Conservation (phyloP, 2,329 filamentous ascomycete species). For the Colletotrichum sojae region DNA sequence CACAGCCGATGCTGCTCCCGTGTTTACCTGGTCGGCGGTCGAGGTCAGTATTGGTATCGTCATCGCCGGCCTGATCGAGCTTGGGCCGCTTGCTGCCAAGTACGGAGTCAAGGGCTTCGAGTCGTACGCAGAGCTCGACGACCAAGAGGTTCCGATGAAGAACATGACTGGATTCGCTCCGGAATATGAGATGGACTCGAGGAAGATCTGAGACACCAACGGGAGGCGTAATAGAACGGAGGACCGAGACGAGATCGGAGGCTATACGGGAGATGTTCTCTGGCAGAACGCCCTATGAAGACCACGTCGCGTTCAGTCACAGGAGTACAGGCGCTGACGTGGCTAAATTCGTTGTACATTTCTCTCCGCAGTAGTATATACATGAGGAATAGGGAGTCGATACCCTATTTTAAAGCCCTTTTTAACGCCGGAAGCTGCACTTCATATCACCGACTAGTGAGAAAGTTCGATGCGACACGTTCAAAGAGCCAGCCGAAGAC, state of each 20-base stretch:
- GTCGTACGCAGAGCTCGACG: neutral
- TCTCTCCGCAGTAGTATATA: no score
- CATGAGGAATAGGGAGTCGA: no score
- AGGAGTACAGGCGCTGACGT: neutral
- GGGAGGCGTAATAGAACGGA: no score
- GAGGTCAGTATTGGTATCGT: conserved; percentile 35
- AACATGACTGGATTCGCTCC: neutral
- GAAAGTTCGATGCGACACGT: no score
- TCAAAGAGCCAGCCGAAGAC: no score
- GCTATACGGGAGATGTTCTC: neutral
- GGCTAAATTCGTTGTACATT: no score
- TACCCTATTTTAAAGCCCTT: no score
- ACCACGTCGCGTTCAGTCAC: neutral
- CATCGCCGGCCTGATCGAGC: conserved; percentile 31
- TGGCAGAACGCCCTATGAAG: conserved; percentile 9
- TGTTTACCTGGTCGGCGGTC: conserved; percentile 32
- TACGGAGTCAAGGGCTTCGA: conserved; percentile 27
- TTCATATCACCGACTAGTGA: no score
- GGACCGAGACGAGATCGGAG: neutral
- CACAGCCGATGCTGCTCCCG: conserved; percentile 27
- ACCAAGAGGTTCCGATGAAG: neutral
- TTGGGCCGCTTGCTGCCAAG: conserved; percentile 34
- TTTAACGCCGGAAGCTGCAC: no score
- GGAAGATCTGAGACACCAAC: conserved; percentile 5
- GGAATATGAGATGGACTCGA: conserved; percentile 17